Percentiles rank a stretch among this genome's conserved stretches.
These are phyloP conservation scores for Gentiana macrophylla DNA, from an alignment of 257 asterid species.

Conservation along the genomic window DNA sequence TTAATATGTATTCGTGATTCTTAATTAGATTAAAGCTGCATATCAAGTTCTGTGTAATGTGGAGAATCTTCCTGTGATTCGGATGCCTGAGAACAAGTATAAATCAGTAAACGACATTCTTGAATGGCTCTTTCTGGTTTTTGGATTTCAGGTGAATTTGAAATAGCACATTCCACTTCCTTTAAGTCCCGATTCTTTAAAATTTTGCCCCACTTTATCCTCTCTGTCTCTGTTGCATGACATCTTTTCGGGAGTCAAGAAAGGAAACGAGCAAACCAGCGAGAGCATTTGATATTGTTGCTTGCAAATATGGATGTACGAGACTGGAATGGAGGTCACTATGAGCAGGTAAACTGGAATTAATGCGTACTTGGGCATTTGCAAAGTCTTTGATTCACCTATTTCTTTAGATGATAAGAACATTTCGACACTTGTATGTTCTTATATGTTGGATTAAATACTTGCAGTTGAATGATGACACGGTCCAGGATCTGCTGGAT, in stretches of 20 bases:
- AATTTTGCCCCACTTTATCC: background rate
- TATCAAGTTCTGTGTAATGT: conserved; percentile 59
- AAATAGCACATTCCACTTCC: conserved; percentile 5
- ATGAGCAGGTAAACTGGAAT: conserved; percentile 39
- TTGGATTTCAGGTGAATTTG: conserved; percentile 87
- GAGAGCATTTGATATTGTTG: conserved; percentile 93
- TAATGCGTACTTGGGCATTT: conserved; percentile 4
- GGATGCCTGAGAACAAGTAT: conserved; percentile 44
- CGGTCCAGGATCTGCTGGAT: conserved; percentile 57
- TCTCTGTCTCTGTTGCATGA: conserved; percentile 7
- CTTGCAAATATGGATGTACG: conserved; percentile 90
- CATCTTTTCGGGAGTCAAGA: conserved; percentile 45
- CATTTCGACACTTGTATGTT: background rate
- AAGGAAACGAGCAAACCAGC: conserved; percentile 96
- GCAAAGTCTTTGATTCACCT: background rate
- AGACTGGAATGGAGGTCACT: conserved; percentile 44
- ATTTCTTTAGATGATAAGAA: background rate
- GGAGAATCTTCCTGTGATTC: conserved; percentile 57
- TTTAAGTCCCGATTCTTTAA: too few species aligned
- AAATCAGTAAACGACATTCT: conserved; percentile 63
- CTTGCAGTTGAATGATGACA: conserved; percentile 58
- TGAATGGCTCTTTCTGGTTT: conserved; percentile 87
- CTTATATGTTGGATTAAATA: conserved; percentile 4
- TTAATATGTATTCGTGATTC: conserved; percentile 8
- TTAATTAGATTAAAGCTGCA: conserved; percentile 66